Evolutionary conservation across 192 early-diverging fungal species (phyloP).

Genomic region (Coemansia sp.): DNA sequence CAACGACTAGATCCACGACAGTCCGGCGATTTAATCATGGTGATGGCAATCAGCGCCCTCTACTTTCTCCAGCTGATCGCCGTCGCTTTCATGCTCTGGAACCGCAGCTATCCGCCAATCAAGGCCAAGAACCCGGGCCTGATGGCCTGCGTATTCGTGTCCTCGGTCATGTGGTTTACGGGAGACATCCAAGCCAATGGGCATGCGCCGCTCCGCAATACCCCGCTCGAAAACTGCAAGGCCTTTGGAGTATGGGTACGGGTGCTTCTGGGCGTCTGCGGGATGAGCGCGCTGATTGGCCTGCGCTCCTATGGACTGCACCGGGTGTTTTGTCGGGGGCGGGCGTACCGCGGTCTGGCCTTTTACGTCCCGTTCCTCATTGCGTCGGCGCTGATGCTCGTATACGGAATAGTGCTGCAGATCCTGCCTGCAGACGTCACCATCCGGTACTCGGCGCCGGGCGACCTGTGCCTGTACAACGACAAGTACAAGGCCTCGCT

Average conservation of each 20-base stretch:
- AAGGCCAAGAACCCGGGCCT: constrained; percentile 51
- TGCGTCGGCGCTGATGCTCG: constrained; percentile 6
- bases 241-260: constrained; percentile 48
- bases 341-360: background rate
- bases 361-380: background rate
- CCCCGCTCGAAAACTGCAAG: constrained; percentile 31
- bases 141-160: constrained; percentile 30
- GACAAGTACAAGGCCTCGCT: constrained; percentile 30
- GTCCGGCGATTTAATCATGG: background rate
- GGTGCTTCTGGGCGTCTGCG: constrained; percentile 27
- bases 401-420: constrained; percentile 36
- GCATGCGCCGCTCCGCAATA: constrained; percentile 31
- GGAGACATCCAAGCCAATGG: constrained; percentile 48
- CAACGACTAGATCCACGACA: background rate
- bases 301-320: background rate
- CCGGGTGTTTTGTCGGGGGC: background rate
- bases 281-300: constrained; percentile 29
- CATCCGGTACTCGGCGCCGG: constrained; percentile 9
- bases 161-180: constrained; percentile 42
- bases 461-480: constrained; percentile 34
- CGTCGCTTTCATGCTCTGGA: constrained; percentile 30
- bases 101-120: constrained; percentile 50
- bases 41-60: background rate
- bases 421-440: constrained; percentile 5
- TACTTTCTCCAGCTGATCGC: constrained; percentile 32